phyloP scores from a whole-genome alignment of 139 green algal genomes.

The Chlamydomonas applanata region DNA sequence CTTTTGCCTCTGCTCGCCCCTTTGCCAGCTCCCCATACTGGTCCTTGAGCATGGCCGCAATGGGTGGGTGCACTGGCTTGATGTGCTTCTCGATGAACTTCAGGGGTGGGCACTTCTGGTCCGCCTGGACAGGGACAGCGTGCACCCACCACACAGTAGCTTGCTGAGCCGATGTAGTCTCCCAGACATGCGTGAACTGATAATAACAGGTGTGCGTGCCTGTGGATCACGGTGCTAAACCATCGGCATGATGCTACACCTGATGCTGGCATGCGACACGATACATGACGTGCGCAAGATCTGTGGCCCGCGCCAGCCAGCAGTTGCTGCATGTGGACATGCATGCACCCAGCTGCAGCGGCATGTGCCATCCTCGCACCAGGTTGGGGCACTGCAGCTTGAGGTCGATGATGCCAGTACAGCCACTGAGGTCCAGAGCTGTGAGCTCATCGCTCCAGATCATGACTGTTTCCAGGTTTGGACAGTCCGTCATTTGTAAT shows the following conservation, averaged over 20 bases:
- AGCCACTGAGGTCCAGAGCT: constrained; percentile 56
- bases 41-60: constrained; percentile 57
- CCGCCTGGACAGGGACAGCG: not conserved
- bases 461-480: constrained; percentile 58
- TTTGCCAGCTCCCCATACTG: constrained; percentile 33
- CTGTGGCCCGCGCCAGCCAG: too few species aligned
- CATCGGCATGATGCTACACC: not conserved
- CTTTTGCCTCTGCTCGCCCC: constrained; percentile 39
- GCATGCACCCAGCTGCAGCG: too few species aligned
- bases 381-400: constrained; percentile 58
- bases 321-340: too few species aligned
- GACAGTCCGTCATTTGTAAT: constrained; percentile 49
- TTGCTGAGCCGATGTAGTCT: too few species aligned
- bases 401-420: constrained; percentile 40
- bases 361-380: not conserved
- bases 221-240: constrained; percentile 39
- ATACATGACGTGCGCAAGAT: too few species aligned
- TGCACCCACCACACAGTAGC: too few species aligned
- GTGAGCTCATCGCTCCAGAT: constrained; percentile 70
- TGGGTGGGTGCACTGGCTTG: constrained; percentile 57
- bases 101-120: constrained; percentile 37
- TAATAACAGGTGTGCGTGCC: constrained; percentile 19
- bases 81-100: constrained; percentile 33
- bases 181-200: too few species aligned
- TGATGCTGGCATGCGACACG: too few species aligned